These are phyloP conservation scores for Cicer arietinum DNA, from an alignment of 306 rosid species.

Conservation along the genomic window DNA sequence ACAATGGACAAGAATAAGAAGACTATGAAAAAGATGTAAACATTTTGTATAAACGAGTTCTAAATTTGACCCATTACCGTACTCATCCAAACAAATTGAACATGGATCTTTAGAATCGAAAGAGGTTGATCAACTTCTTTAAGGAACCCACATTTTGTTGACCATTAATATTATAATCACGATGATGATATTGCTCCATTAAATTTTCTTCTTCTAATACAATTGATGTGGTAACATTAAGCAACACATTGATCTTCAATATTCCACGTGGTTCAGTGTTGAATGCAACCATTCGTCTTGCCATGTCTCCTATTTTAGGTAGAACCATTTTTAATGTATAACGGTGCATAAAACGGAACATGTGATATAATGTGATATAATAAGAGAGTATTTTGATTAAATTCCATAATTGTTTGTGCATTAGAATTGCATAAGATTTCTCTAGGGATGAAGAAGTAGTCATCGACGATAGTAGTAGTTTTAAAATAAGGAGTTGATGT, in stretches of 20 bases:
- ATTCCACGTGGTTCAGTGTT: neutral
- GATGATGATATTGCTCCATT: neutral
- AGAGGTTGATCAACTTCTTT: neutral
- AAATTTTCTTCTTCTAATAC: neutral
- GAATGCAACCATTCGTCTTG: neutral
- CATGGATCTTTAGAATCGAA: neutral
- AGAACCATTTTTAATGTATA: neutral
- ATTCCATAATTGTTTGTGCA: no score
- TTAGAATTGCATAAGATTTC: no score
- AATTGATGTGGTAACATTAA: neutral
- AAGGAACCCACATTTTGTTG: neutral
- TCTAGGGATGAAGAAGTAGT: no score
- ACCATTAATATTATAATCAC: neutral
- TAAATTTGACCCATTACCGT: no score
- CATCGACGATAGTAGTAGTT: no score
- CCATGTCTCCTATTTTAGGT: neutral
- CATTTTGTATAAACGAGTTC: neutral
- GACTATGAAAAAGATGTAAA: neutral
- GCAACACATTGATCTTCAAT: neutral
- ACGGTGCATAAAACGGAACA: neutral
- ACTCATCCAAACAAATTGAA: neutral
- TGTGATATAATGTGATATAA: neutral
- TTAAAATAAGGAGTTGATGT: no score
- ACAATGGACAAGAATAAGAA: no score
- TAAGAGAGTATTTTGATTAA: no score